phyloP scores from a whole-genome alignment of 176 grass and related monocot genomes.

The Typha latifolia region DNA sequence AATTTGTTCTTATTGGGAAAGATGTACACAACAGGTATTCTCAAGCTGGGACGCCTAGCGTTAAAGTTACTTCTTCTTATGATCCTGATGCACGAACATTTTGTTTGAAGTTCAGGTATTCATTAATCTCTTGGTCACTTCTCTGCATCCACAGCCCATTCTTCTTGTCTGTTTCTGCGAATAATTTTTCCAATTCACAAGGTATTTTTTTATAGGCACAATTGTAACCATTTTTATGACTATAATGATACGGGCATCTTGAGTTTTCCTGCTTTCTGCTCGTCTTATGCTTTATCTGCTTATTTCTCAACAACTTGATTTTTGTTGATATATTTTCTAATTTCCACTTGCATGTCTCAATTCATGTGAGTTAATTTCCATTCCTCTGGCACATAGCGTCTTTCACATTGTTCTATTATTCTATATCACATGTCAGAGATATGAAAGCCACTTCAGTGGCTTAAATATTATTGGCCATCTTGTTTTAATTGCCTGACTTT shows the following conservation, averaged over 20 bases:
- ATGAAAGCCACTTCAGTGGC: no score
- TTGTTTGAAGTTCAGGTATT: slow-evolving; percentile 67
- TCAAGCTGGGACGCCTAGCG: slow-evolving; percentile 72
- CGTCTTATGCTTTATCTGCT: not conserved
- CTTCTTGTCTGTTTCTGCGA: not conserved
- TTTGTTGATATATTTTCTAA: not conserved
- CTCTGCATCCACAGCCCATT: not conserved
- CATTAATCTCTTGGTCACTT: not conserved
- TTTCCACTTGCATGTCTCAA: not conserved
- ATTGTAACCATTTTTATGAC: not conserved
- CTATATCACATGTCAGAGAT: no score
- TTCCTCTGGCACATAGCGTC: not conserved
- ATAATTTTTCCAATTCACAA: not conserved
- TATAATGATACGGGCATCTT: not conserved
- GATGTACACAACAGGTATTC: slow-evolving; percentile 63
- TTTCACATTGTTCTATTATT: not conserved
- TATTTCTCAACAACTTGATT: not conserved
- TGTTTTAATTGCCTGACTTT: slow-evolving; percentile 2
- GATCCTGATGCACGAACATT: slow-evolving; percentile 55
- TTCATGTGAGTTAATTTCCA: not conserved
- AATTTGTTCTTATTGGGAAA: slow-evolving; percentile 16
- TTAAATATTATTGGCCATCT: not conserved
- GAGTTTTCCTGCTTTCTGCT: not conserved
- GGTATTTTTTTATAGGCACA: not conserved
- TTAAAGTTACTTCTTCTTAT: slow-evolving; percentile 70